A percentile compares a stretch with the other conserved stretches of the same genome.
Evolutionary conservation across 306 rosid genomes (phyloP).

Genomic region (Lathyrus aphaca): DNA sequence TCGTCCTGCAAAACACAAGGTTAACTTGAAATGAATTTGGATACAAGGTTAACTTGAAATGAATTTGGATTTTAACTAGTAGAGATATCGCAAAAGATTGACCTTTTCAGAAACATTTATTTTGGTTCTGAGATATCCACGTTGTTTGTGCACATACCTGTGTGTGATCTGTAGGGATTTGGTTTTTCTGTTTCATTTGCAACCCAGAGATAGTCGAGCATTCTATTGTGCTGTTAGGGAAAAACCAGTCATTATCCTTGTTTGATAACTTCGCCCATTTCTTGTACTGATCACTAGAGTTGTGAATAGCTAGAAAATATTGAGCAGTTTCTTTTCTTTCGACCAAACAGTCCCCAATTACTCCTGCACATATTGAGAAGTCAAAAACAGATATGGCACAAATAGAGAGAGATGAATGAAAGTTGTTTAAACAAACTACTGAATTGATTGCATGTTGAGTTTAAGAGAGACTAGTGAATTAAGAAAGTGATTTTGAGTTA

Average conservation of each 20-base stretch:
- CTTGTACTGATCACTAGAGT: constrained; percentile 48
- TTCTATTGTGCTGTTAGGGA: constrained; percentile 26
- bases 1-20: constrained; percentile 56
- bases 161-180: constrained; percentile 71
- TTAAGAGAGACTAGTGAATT: background rate
- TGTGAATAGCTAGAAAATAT: constrained; percentile 49
- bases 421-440: no score
- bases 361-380: constrained; percentile 54
- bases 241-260: constrained; percentile 16
- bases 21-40: background rate
- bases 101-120: background rate
- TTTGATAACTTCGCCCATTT: constrained; percentile 45
- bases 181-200: constrained; percentile 46
- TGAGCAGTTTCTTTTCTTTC: constrained; percentile 59
- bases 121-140: constrained; percentile 13
- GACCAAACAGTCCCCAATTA: constrained; percentile 55
- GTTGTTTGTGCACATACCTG: constrained; percentile 54
- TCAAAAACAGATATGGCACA: no score
- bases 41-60: background rate
- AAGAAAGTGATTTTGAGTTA: background rate
- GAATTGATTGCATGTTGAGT: no score
- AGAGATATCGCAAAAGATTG: background rate
- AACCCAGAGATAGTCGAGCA: constrained; percentile 38
- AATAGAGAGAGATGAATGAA: no score
- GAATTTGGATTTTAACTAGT: background rate